Percentiles rank a stretch among this genome's conserved stretches.
phyloP scores from a whole-genome alignment of 1,139 yeast species.

The Magnusiomyces ingens region DNA sequence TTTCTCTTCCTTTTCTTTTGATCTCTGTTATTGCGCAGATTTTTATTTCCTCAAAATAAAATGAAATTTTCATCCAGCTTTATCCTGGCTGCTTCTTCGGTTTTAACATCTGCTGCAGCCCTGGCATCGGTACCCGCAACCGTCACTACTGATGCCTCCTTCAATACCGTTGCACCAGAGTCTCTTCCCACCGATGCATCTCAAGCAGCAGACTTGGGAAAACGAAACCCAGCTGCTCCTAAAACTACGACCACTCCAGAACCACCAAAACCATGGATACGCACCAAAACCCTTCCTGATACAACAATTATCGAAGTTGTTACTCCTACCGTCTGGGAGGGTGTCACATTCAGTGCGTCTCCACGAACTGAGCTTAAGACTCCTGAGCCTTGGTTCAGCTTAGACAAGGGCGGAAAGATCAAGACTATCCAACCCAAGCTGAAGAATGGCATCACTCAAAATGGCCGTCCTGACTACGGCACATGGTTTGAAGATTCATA shows the following conservation, averaged over 20 bases:
- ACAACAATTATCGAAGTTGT: conserved; percentile 54
- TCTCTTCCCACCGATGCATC: background rate
- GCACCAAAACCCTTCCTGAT: conserved; percentile 48
- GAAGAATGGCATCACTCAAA: conserved; percentile 62
- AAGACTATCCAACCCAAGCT: conserved; percentile 67
- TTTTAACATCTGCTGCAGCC: conserved; percentile 10
- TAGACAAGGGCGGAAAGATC: conserved; percentile 73
- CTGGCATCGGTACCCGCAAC: conserved; percentile 6
- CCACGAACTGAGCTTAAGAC: conserved; percentile 57
- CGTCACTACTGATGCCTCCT: conserved; percentile 1
- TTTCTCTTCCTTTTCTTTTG: conserved; percentile 5
- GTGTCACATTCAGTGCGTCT: conserved; percentile 70
- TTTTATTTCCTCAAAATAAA: background rate
- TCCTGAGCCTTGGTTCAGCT: conserved; percentile 73
- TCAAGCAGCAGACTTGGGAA: conserved; percentile 3
- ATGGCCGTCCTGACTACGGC: conserved; percentile 63
- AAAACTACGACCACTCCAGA: conserved; percentile 28
- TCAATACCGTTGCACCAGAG: conserved; percentile 1
- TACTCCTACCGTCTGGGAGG: conserved; percentile 73
- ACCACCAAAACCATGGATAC: conserved; percentile 59
- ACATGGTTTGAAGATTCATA: conserved; percentile 67
- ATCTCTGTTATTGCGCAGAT: background rate
- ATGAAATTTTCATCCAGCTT: conserved; percentile 3
- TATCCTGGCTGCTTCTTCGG: conserved; percentile 6
- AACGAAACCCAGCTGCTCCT: conserved; percentile 8